A percentile compares a stretch with the other conserved stretches of the same genome.
phyloP scores from a whole-genome alignment of 208 protist genomes.

The Lotmaria passim region DNA sequence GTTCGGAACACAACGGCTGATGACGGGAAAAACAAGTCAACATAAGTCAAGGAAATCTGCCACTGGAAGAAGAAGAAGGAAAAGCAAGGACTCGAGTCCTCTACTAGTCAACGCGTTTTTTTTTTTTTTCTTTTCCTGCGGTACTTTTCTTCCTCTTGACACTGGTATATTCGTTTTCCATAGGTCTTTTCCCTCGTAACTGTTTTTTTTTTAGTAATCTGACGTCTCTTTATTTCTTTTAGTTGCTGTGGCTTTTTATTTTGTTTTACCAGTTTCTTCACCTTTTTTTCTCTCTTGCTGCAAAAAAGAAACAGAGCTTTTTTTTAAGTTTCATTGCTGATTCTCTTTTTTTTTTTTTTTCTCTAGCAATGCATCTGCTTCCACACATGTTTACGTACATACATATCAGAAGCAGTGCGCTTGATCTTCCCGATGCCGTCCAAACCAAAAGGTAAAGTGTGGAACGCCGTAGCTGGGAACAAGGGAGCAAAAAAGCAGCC shows the following conservation, averaged over 20 bases:
- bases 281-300: not conserved
- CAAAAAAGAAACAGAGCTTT: not conserved
- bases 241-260: not conserved
- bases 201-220: too few relatives aligned
- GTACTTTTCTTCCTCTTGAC: too few relatives aligned
- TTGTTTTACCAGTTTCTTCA: not conserved
- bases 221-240: not conserved
- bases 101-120: too few relatives aligned
- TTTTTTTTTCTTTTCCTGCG: too few relatives aligned
- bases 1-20: not conserved
- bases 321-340: not conserved
- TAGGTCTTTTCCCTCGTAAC: too few relatives aligned
- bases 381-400: too few relatives aligned
- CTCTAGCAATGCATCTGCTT: not conserved
- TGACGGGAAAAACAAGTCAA: conserved; percentile 2
- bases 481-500: too few relatives aligned
- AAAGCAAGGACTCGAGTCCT: not conserved
- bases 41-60: too few relatives aligned
- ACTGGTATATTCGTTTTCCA: too few relatives aligned
- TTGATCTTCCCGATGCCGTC: too few relatives aligned
- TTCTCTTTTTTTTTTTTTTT: conserved; percentile 3
- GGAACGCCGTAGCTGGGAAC: too few relatives aligned
- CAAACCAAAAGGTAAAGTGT: not conserved
- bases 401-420: too few relatives aligned
- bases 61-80: not conserved